Evolutionary conservation across 2,329 filamentous ascomycete genomes (phyloP).

Genomic region (Cytospora chrysosperma): DNA sequence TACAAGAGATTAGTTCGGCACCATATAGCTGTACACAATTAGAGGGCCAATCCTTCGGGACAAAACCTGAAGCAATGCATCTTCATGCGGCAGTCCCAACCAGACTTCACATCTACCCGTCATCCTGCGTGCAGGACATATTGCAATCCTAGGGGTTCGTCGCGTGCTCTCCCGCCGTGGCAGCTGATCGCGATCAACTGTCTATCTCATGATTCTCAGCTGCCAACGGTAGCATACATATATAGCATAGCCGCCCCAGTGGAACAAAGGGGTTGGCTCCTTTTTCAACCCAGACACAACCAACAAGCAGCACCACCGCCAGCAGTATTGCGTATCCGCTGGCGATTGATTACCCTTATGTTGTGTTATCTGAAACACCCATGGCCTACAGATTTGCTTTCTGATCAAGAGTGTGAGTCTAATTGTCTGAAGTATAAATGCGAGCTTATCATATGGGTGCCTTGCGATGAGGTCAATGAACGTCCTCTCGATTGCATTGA

Average conservation of each 20-base stretch:
- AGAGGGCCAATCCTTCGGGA: no score
- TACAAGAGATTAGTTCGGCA: no score
- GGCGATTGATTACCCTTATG: not conserved
- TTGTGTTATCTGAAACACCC: not conserved
- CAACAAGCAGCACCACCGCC: not conserved
- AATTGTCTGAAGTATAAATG: slow-evolving; percentile 29
- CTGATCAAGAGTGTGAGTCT: not conserved
- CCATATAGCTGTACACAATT: no score
- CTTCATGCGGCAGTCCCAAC: no score
- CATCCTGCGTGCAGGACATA: no score
- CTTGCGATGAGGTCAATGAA: slow-evolving; percentile 38
- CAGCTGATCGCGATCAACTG: no score
- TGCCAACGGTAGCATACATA: not conserved
- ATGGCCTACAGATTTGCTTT: no score
- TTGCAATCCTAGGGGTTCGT: no score
- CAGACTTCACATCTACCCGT: no score
- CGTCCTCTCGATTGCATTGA: slow-evolving; percentile 41
- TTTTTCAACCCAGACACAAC: not conserved
- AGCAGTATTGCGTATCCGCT: not conserved
- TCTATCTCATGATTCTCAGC: no score
- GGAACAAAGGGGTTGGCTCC: not conserved
- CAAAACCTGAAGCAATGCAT: no score
- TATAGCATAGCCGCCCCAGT: not conserved
- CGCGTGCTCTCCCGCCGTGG: no score
- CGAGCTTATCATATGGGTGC: slow-evolving; percentile 38